Evolutionary conservation across 2,329 filamentous ascomycete species (phyloP), one percentile per base, ranked within the genome.

Genomic region (Tolypocladium paradoxum): DNA sequence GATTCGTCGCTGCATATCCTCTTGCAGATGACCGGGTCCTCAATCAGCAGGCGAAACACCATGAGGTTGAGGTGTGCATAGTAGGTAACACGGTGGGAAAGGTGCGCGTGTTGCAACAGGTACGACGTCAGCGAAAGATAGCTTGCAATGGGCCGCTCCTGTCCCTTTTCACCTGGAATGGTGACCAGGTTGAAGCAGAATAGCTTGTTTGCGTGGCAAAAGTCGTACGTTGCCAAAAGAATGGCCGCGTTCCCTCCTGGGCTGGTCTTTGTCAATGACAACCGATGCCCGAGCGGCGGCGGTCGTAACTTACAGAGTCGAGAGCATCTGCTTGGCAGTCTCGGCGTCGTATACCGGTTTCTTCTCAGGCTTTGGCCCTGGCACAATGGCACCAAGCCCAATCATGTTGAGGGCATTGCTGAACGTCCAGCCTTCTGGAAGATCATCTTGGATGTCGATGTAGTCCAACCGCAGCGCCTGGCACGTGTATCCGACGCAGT

Each of bases 51-150:
- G 24, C 91, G 87, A 54, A 97, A 75, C 11, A 90, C 86, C 72
- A 95, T 87, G 18, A 97, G 78, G 61, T 85, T 91, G 27, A 96
- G 77, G 61, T 95, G 85, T 2, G 89, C 85, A 68, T 99, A 99
- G 56, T 88, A 78, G 0, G 88, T 82, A 14, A 88, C 83, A 57
- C 93, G 81, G 33, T 77, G 68, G 4, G 90, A 95, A 22, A 93
- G 82, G 68, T 96, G 87, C 2, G 93, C 91, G 70, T 99, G 92
- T 61, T 96, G 91, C 49, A 95, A 81, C 34, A 97, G 79, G 69
- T 99, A 99, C 3, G 92, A 97, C 4, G 88, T 88, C 45, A 96
- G 76, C 0, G 92, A 97, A 31, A 97, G 73, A 64, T 92, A 95
- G 60, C 82, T 84, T 48, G 86, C 83, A 57, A 99, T 84, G 0